These are phyloP conservation scores for Tripterygium wilfordii DNA, from an alignment of 177 flowering plant genomes.

Conservation along the genomic window DNA sequence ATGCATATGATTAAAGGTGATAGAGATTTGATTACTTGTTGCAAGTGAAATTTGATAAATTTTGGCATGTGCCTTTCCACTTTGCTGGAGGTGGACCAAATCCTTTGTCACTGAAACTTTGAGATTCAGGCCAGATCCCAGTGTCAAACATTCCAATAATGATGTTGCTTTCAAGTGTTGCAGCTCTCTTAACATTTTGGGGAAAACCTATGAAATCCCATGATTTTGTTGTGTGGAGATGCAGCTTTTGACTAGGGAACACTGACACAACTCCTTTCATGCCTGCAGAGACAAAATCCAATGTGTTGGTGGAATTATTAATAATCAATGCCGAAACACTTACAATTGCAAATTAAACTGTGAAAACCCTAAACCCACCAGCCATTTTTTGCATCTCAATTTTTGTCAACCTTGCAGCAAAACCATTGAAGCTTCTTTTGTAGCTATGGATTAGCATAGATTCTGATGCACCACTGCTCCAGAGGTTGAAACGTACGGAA, in stretches of 20 bases:
- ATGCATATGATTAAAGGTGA: too few species aligned
- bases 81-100: slow-evolving; percentile 45
- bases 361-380: too few species aligned
- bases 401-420: slow-evolving; percentile 31
- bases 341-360: too few species aligned
- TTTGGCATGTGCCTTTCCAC: slow-evolving; percentile 37
- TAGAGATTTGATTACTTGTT: slow-evolving; percentile 27
- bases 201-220: slow-evolving; percentile 53
- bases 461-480: slow-evolving; percentile 14
- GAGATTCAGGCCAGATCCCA: slow-evolving; percentile 63
- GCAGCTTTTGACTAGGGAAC: slow-evolving; percentile 23
- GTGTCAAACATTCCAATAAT: slow-evolving; percentile 47
- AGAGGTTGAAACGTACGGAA: too few species aligned
- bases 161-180: slow-evolving; percentile 38
- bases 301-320: too few species aligned
- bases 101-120: slow-evolving; percentile 37
- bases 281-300: slow-evolving; percentile 18
- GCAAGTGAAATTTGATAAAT: slow-evolving; percentile 27
- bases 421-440: slow-evolving; percentile 45
- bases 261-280: slow-evolving; percentile 44
- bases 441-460: slow-evolving; percentile 29
- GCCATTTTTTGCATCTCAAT: slow-evolving; percentile 21
- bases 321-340: too few species aligned
- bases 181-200: slow-evolving; percentile 14
- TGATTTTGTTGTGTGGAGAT: slow-evolving; percentile 50